phyloP scores from a whole-genome alignment of 176 grass and related monocot species.

The Carex kokanica region DNA sequence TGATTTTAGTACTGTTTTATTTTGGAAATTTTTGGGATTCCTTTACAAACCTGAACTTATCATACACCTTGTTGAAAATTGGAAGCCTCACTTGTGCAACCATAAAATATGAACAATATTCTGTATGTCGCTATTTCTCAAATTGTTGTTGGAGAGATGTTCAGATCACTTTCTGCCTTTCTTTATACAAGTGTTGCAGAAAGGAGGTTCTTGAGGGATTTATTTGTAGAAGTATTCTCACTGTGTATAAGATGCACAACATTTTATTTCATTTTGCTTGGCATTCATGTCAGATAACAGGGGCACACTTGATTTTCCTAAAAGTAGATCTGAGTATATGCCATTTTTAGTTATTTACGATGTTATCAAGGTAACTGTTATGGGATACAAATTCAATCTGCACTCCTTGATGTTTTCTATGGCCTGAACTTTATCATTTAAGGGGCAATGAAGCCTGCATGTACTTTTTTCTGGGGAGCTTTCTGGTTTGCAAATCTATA shows the following conservation, averaged over 20 bases:
- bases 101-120: not conserved
- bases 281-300: not conserved
- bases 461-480: not conserved
- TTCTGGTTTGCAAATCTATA: not conserved
- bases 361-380: not conserved
- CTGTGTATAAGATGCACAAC: not conserved
- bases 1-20: not conserved
- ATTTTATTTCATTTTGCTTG: not conserved
- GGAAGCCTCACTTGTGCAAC: not conserved
- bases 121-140: not conserved
- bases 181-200: not conserved
- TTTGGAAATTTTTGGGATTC: not conserved
- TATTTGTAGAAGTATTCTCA: not conserved
- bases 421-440: constrained; percentile 18
- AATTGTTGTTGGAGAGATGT: not conserved
- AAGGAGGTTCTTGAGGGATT: not conserved
- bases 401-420: constrained; percentile 16
- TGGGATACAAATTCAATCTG: not conserved
- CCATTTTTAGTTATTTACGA: not conserved
- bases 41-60: not conserved
- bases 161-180: not conserved
- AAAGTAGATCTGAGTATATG: not conserved
- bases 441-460: not conserved
- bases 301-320: not conserved
- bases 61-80: not conserved